Percentiles rank a stretch among this genome's conserved stretches.
phyloP scores from a whole-genome alignment of 1,139 yeast genomes.

The Candida sanyaensis region DNA sequence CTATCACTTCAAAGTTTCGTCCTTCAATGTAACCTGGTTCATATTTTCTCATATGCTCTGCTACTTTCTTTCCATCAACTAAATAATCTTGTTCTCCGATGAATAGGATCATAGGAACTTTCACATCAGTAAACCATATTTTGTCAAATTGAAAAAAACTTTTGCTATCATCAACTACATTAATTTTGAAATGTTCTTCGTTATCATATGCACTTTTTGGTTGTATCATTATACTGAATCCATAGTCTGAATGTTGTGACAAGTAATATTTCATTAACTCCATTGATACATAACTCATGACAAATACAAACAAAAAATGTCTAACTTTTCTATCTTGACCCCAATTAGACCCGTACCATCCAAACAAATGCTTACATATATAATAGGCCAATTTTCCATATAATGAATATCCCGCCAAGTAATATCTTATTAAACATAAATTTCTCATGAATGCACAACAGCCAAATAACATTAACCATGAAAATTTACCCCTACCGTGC shows the following conservation, averaged over 20 bases:
- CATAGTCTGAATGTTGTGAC: constrained; percentile 45
- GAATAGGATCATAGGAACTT: constrained; percentile 59
- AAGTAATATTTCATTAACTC: constrained; percentile 92
- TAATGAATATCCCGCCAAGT: constrained; percentile 45
- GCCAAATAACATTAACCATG: constrained; percentile 57
- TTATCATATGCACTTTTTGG: constrained; percentile 32
- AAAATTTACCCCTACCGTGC: constrained; percentile 35
- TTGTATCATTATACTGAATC: constrained; percentile 42
- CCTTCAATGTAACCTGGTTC: constrained; percentile 49
- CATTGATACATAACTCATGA: constrained; percentile 80
- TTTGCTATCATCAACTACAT: constrained; percentile 34
- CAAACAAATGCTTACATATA: constrained; percentile 82
- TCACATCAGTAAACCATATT: constrained; percentile 57
- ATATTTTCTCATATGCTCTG: constrained; percentile 49
- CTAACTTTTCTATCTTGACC: constrained; percentile 55
- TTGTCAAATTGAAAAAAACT: constrained; percentile 53
- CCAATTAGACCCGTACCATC: constrained; percentile 86
- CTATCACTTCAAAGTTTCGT: constrained; percentile 34
- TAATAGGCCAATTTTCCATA: constrained; percentile 69
- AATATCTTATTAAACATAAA: constrained; percentile 51
- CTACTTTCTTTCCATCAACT: constrained; percentile 64
- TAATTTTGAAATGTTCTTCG: constrained; percentile 25
- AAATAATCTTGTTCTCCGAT: constrained; percentile 64
- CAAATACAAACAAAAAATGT: constrained; percentile 75
- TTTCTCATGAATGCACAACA: constrained; percentile 60